Base-by-base conservation (phyloP, 2,329 filamentous ascomycete species). In the Fusarium euwallaceae region DNA sequence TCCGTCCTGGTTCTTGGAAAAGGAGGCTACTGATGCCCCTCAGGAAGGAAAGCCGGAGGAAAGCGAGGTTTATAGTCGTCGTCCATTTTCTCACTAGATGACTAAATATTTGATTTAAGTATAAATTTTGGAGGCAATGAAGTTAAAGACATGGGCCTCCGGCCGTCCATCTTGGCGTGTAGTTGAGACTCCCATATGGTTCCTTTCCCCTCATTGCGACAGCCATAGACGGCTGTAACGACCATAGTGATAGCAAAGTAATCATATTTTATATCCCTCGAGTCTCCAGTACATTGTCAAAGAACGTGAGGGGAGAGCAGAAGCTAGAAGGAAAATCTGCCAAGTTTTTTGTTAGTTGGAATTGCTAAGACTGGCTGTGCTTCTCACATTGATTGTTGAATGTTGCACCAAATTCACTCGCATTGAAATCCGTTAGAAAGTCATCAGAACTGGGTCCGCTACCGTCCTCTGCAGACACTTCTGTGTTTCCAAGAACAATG, bases 311-410 rank as follows among this genome's bases (percentile, higher is more conserved):
- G 48, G 70, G 41, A 55, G 70, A 70, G 64, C 14, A 72, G 41
- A 72, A 72, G 39, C 55, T 34, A 17, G 70, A 68, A 43, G 70
- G 24, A 64, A 63, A 67, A 66, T 71, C 67, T 72, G 32, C 22
- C 20, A 41, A 39, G 61, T 64, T 12, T 63, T 63, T 63, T 61
- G 64, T 70, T 68, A 72, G 67, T 43, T 66, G 22, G 4, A 66
- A 48, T 67, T 24, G 29, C 6, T 43, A 64, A 62, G 63, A 56
- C 22, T 5, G 16, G 36, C 20, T 59, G 48, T 67, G 24, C 24
- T 72, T 65, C 70, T 70, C 61, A 72, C 67, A 70, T 72, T 72
- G 67, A 64, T 72, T 72, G 32, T 65, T 70, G 17, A 66, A 66
- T 3, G 36, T 39, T 60, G 11, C 22, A 4, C 60, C 60, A 36